These are phyloP conservation scores for Aphanomyces astaci DNA, from an alignment of 352 stramenopile genomes.

Conservation along the genomic window DNA sequence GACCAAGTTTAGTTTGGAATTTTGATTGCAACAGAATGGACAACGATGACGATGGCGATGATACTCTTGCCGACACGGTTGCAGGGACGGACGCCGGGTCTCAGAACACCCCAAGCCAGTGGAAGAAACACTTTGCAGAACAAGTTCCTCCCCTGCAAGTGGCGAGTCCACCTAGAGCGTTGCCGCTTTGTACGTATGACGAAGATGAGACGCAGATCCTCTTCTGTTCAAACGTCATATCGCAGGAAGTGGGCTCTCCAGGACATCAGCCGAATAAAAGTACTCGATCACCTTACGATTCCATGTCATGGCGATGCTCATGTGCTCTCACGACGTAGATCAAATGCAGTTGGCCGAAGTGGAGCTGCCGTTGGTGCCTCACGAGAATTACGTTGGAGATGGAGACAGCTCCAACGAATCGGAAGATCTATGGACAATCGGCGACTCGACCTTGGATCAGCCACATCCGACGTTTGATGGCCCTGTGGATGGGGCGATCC, in stretches of 20 bases:
- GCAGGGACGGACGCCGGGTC: conserved; percentile 45
- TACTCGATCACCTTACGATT: too few relatives aligned
- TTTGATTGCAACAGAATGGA: too few relatives aligned
- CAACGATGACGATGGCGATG: neutral
- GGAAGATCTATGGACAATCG: conserved; percentile 15
- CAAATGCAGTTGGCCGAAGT: neutral
- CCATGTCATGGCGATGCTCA: too few relatives aligned
- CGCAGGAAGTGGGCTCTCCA: conserved; percentile 55
- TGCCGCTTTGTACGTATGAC: conserved; percentile 30
- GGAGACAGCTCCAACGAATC: conserved; percentile 17
- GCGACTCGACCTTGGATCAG: neutral
- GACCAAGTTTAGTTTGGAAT: too few relatives aligned
- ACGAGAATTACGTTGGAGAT: neutral
- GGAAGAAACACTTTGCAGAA: conserved; percentile 33
- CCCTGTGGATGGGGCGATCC: neutral
- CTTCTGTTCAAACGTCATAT: conserved; percentile 56
- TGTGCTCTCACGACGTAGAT: neutral
- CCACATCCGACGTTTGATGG: neutral
- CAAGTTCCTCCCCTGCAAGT: conserved; percentile 25
- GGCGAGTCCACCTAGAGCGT: conserved; percentile 27
- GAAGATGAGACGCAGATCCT: conserved; percentile 79
- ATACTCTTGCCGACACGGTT: neutral
- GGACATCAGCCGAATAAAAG: conserved; percentile 45
- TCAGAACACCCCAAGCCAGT: conserved; percentile 44
- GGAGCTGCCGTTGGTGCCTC: neutral